Evolutionary conservation across 2,329 filamentous ascomycete species (phyloP).

Genomic region (Trichoderma sp.): DNA sequence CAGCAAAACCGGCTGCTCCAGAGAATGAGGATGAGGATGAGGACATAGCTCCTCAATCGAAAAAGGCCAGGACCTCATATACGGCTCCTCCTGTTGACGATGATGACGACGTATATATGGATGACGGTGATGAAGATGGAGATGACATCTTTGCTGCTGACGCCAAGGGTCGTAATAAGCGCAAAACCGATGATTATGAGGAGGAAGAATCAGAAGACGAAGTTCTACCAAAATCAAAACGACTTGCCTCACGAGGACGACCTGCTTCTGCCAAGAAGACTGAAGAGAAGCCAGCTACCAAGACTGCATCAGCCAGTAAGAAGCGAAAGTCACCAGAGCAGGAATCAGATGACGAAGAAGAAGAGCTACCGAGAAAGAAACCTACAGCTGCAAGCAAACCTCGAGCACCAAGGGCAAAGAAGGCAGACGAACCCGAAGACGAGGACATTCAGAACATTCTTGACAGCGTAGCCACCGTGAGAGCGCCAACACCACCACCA

Average conservation of each 20-base stretch:
- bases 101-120: conserved; percentile 58
- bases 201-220: conserved; percentile 75
- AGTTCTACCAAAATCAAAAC: conserved; percentile 58
- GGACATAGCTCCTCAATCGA: conserved; percentile 38
- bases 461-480: conserved; percentile 79
- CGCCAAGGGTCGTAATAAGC: conserved; percentile 62
- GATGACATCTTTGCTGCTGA: conserved; percentile 83
- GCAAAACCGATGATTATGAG: conserved; percentile 71
- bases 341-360: conserved; percentile 57
- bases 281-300: conserved; percentile 31
- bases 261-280: conserved; percentile 24
- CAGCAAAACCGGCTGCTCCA: conserved; percentile 31
- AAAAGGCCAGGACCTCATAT: conserved; percentile 41
- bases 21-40: conserved; percentile 30
- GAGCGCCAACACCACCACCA: conserved; percentile 78
- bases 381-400: conserved; percentile 55
- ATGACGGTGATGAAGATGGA: conserved; percentile 67
- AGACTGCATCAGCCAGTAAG: conserved; percentile 38
- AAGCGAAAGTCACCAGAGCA: conserved; percentile 59
- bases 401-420: conserved; percentile 60
- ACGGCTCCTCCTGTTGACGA: conserved; percentile 45
- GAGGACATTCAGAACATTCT: conserved; percentile 76
- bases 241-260: conserved; percentile 46
- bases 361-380: conserved; percentile 57
- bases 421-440: conserved; percentile 64